Percentiles rank a stretch among this genome's conserved stretches.
phyloP scores from a whole-genome alignment of 2,329 filamentous ascomycete genomes.

The Monosporascus sp. region DNA sequence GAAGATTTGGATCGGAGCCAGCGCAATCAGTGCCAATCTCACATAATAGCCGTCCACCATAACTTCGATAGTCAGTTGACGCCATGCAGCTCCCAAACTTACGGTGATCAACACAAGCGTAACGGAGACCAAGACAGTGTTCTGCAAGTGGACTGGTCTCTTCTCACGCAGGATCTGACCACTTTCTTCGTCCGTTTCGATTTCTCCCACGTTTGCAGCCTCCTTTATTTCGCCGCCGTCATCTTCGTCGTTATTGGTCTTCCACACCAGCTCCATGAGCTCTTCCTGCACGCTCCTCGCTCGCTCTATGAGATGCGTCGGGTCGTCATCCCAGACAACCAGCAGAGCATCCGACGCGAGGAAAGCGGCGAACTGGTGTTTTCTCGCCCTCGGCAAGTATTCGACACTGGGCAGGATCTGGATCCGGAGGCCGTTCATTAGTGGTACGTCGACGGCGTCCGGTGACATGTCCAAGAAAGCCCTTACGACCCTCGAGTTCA shows the following conservation, averaged over 20 bases:
- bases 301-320: slow-evolving; percentile 61
- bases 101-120: slow-evolving; percentile 61
- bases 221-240: slow-evolving; percentile 51
- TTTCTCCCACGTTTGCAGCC: slow-evolving; percentile 37
- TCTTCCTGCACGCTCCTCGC: slow-evolving; percentile 70
- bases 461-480: slow-evolving; percentile 70
- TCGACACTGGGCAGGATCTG: slow-evolving; percentile 69
- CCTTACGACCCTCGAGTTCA: slow-evolving; percentile 75
- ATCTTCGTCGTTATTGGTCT: slow-evolving; percentile 44
- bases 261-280: slow-evolving; percentile 74
- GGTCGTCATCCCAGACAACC: slow-evolving; percentile 78
- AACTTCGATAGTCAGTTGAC: slow-evolving; percentile 63
- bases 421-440: slow-evolving; percentile 70
- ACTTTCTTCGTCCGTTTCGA: slow-evolving; percentile 66
- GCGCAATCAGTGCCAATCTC: slow-evolving; percentile 58
- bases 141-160: slow-evolving; percentile 63
- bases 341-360: slow-evolving; percentile 65
- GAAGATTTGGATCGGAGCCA: slow-evolving; percentile 70
- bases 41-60: slow-evolving; percentile 57
- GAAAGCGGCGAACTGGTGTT: slow-evolving; percentile 77
- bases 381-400: slow-evolving; percentile 64
- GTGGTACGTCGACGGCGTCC: slow-evolving; percentile 66
- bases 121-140: slow-evolving; percentile 61
- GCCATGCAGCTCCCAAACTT: slow-evolving; percentile 64
- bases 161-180: slow-evolving; percentile 60